Evolutionary conservation across 805 yeast species (phyloP), one percentile per base, ranked within the genome.

Genomic region (Starmerella floris): DNA sequence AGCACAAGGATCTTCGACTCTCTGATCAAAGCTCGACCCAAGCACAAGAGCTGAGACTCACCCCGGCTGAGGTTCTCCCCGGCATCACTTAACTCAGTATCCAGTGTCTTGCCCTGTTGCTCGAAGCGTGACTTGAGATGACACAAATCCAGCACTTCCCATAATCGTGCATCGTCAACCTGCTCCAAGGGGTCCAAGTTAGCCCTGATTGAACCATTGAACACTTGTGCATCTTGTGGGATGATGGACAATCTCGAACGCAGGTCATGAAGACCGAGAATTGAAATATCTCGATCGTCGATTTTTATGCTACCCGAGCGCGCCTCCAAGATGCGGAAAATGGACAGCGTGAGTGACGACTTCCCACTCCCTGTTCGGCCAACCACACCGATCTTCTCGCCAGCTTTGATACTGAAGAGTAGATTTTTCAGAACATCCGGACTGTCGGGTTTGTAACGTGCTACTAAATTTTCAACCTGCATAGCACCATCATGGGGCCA

Each of bases 331-430:
- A 85, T 76, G 53, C 96, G 68, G 68, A 83, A 85, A 30, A 85
- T 62, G 0, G 95, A 85, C 57, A 83, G 64, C 0, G 94, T 80
- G 54, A 85, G 68, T 1, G 94, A 77, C 0, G 88, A 78, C 59
- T 85, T 85, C 48, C 97, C 97, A 2, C 96, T 95, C 49, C 97
- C 97, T 0, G 97, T 87, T 58, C 97, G 74, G 25, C 97, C 97
- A 42, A 87, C 96, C 59, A 87, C 84, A 49, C 97, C 97, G 56
- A 87, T 69, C 60, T 88, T 88, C 58, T 87, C 96, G 44, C 71
- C 64, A 1, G 83, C 74, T 30, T 74, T 68, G 51, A 87, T 75
- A 5, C 70, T 61, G 25, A 88, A 56, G 43, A 66, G 67, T 51
- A 88, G 70, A 42, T 76, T 66, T 53, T 77, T 81, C 62, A 87